Percentiles rank a stretch among this genome's conserved stretches.
These are phyloP conservation scores for Septoria linicola DNA, from an alignment of 2,329 filamentous ascomycete genomes.

Conservation along the genomic window DNA sequence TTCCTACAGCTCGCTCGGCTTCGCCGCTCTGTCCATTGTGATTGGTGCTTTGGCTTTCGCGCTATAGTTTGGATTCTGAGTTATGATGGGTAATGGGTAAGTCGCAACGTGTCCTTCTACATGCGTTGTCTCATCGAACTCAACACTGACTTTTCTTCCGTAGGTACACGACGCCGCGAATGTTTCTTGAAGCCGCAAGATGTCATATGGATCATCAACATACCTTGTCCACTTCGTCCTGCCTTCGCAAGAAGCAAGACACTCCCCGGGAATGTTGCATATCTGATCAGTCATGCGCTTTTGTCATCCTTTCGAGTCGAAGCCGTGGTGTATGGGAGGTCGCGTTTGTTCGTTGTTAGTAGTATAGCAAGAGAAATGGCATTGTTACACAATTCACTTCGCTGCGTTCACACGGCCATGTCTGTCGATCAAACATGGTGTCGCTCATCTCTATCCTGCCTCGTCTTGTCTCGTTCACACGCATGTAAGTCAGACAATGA, in stretches of 20 bases:
- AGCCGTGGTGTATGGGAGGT: too few relatives aligned
- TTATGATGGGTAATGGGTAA: conserved; percentile 10
- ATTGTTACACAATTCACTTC: conserved; percentile 8
- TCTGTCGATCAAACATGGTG: too few relatives aligned
- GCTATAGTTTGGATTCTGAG: conserved; percentile 18
- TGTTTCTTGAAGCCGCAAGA: neutral
- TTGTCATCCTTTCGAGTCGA: too few relatives aligned
- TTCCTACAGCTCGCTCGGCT: conserved; percentile 15
- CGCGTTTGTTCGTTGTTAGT: too few relatives aligned
- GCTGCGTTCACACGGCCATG: neutral
- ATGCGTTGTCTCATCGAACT: neutral
- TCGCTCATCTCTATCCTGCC: too few relatives aligned
- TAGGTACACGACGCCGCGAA: neutral
- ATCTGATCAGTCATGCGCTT: too few relatives aligned
- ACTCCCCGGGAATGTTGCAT: neutral
- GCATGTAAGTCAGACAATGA: neutral
- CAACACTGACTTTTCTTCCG: neutral
- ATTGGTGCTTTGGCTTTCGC: conserved; percentile 29
- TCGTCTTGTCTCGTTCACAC: neutral
- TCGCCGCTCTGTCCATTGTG: conserved; percentile 22
- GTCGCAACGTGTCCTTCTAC: neutral
- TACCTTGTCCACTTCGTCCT: neutral
- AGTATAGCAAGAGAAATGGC: conserved; percentile 12
- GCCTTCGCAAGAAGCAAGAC: neutral
- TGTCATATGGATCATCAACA: neutral